These are phyloP conservation scores for Coemansia sp. DNA, from an alignment of 192 early-diverging fungal genomes.

Conservation along the genomic window DNA sequence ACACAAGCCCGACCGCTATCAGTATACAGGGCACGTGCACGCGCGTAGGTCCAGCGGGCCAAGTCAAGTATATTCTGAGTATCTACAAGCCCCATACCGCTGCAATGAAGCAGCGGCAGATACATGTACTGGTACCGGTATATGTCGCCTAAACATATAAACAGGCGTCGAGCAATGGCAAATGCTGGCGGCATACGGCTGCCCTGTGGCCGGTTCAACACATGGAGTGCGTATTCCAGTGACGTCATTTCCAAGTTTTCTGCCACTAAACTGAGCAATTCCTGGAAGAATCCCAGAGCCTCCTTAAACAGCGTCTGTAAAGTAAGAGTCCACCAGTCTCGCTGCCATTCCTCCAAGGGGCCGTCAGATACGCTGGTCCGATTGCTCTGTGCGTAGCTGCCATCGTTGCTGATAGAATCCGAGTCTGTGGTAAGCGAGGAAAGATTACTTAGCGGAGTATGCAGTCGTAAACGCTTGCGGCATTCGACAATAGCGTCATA, in stretches of 20 bases:
- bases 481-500: constrained; percentile 46
- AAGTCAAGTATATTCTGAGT: constrained; percentile 5
- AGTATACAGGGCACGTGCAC: constrained; percentile 30
- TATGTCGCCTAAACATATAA: constrained; percentile 36
- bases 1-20: constrained; percentile 33
- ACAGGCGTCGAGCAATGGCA: constrained; percentile 29
- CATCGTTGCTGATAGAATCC: constrained; percentile 12
- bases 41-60: constrained; percentile 33
- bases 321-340: constrained; percentile 39
- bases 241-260: constrained; percentile 10
- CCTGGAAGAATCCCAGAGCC: constrained; percentile 41
- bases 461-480: constrained; percentile 42
- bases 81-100: constrained; percentile 19
- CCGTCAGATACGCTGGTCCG: constrained; percentile 13
- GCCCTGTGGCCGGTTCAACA: neutral
- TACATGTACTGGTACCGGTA: constrained; percentile 49
- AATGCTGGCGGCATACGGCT: constrained; percentile 8
- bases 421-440: constrained; percentile 36
- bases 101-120: constrained; percentile 27
- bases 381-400: constrained; percentile 16
- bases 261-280: constrained; percentile 14
- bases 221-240: constrained; percentile 9
- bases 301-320: constrained; percentile 40
- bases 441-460: constrained; percentile 20
- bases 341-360: constrained; percentile 28